These are phyloP conservation scores for Perkinsus olseni DNA, from an alignment of 169 alveolate genomes.

Conservation along the genomic window DNA sequence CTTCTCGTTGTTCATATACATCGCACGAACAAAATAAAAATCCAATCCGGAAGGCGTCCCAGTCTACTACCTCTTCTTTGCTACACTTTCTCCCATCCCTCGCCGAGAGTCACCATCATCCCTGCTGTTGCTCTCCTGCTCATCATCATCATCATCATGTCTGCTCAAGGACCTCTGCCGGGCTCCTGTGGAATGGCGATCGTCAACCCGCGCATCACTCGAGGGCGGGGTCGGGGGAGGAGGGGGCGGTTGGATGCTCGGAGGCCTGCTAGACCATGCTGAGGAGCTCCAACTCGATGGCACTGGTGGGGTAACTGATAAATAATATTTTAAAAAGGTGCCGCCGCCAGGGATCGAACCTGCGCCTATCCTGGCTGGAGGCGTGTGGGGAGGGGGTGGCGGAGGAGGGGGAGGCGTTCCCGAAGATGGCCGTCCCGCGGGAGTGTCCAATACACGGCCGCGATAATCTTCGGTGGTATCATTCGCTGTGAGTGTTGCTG, in stretches of 20 bases:
- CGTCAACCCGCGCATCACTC: background rate
- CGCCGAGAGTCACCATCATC: no score
- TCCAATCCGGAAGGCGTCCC: no score
- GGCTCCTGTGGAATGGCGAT: background rate
- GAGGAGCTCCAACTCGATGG: background rate
- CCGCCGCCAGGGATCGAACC: background rate
- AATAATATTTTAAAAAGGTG: background rate
- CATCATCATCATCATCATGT: background rate
- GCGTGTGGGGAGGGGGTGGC: background rate
- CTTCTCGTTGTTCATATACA: no score
- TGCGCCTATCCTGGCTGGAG: background rate
- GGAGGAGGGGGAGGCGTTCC: no score
- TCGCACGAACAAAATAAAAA: no score
- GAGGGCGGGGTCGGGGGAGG: background rate
- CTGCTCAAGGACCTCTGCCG: background rate
- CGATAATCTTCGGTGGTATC: no score
- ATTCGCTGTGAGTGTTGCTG: background rate
- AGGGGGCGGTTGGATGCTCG: background rate
- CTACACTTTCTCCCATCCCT: no score
- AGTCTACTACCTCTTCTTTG: no score
- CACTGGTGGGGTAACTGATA: background rate
- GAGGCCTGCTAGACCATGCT: background rate
- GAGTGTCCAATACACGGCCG: no score
- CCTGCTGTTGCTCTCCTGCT: background rate
- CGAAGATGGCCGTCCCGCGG: no score